Evolutionary conservation across 2,329 filamentous ascomycete species (phyloP), one percentile per base, ranked within the genome.

Genomic region (Proliferodiscus dingleyae): DNA sequence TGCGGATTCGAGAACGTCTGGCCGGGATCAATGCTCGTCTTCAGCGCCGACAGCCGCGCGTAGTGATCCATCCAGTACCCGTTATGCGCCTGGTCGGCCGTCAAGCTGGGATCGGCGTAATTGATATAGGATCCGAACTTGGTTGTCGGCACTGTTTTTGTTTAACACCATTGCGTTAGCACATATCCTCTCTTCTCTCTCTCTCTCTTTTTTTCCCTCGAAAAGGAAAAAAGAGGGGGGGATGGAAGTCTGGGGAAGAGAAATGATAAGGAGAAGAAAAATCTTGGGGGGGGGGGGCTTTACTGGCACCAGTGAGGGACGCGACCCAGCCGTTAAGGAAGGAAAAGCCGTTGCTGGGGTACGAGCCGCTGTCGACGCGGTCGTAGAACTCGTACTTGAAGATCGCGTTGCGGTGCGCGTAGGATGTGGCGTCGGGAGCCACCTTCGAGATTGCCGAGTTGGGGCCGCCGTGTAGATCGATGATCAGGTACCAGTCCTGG

Each of bases 321-420:
- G 19, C 41, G n/a, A 47, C 45, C 45, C 45, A 47, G 4, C 37
- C 45, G 30, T 47, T 47, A 24, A 47, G 36, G 41, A 47, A 47
- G 9, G 26, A 16, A 22, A 47, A 43, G 16, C 45, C 45, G 23
- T 38, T 43, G 39, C 34, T n/a, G 24, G 48, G 23, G 41, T 52
- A 54, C 13, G 21, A 40, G 6, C 52, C 52, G 4, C 37, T 26
- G 13, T 38, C 18, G 2, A 47, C 41, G 7, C 44, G 43, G 11
- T 48, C 52, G 18, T 49, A 47, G 34, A 54, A 42, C 29, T 55
- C 45, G 34, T 47, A 55, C 44, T 52, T 49, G 38, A 52, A 46
- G 9, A 55, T 32, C 2, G 47, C 45, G 16, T 41, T 16, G n/a
- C 52, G 47, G 22, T 55, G 50, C 5, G 50, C 47, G 43, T 55